Conservation (phyloP, 805 yeast species). For the Priceomyces carsonii region DNA sequence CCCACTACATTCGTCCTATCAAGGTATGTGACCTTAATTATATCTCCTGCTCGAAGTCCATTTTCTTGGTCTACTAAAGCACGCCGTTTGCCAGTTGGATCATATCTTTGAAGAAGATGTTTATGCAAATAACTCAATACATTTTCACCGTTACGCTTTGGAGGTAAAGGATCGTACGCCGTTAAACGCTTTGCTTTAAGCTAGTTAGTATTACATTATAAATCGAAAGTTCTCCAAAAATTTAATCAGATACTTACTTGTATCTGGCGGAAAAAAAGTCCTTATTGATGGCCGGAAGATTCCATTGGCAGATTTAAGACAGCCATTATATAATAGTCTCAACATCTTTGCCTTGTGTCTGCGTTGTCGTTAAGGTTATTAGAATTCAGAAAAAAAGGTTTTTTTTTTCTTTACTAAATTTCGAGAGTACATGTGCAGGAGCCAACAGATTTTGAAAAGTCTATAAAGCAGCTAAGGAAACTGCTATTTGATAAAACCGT, state of each 20-base stretch:
- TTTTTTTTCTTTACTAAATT: too few relatives aligned
- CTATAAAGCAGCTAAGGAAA: too few relatives aligned
- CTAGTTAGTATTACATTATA: neutral
- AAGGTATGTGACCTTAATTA: slow-evolving; percentile 71
- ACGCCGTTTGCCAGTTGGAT: slow-evolving; percentile 58
- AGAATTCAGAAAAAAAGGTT: too few relatives aligned
- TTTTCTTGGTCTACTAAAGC: slow-evolving; percentile 27
- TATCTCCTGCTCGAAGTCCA: slow-evolving; percentile 77
- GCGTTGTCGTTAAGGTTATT: too few relatives aligned
- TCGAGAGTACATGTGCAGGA: too few relatives aligned
- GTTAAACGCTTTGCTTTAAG: slow-evolving; percentile 9
- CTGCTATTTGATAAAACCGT: too few relatives aligned
- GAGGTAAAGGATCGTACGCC: slow-evolving; percentile 54
- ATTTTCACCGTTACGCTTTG: slow-evolving; percentile 46
- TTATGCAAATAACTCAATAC: slow-evolving; percentile 47
- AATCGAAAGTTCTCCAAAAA: neutral
- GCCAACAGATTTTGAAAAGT: too few relatives aligned
- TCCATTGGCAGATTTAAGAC: too few relatives aligned
- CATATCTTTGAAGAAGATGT: slow-evolving; percentile 59
- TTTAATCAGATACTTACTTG: neutral
- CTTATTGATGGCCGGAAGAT: neutral
- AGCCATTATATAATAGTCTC: too few relatives aligned
- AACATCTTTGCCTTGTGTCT: too few relatives aligned
- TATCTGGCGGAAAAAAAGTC: slow-evolving; percentile 1
- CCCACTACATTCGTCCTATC: slow-evolving; percentile 75